Conservation (phyloP, 1,284 basidiomycete genomes). For the Sanghuangporus baumii region DNA sequence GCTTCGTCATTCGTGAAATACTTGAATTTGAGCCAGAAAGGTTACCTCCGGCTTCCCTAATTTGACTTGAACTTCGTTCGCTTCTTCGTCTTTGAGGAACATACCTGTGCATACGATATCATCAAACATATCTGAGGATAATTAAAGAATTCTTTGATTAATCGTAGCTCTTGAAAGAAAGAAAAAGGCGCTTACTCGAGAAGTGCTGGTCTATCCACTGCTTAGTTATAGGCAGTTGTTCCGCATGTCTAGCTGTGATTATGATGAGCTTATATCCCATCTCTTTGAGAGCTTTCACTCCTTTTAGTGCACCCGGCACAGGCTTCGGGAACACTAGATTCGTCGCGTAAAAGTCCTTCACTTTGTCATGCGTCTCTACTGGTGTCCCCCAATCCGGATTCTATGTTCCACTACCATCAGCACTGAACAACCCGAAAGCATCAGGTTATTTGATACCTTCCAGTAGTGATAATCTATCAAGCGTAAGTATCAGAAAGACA, state of each 20-base stretch:
- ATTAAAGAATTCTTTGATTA: neutral
- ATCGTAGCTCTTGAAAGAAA: neutral
- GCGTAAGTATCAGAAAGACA: neutral
- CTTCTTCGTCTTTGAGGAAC: constrained; percentile 42
- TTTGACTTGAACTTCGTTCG: constrained; percentile 49
- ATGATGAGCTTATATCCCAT: constrained; percentile 68
- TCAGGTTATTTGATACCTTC: constrained; percentile 38
- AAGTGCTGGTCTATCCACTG: constrained; percentile 64
- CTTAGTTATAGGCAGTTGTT: constrained; percentile 55
- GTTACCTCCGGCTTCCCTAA: constrained; percentile 64
- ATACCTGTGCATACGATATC: constrained; percentile 73
- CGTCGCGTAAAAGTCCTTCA: constrained; percentile 53
- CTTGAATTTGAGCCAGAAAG: neutral
- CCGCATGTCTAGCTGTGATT: constrained; percentile 65
- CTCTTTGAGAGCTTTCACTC: constrained; percentile 46
- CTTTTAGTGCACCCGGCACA: constrained; percentile 62
- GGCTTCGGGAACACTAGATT: constrained; percentile 49
- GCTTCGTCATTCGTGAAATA: neutral
- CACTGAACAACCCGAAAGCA: neutral
- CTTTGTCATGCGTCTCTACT: constrained; percentile 52
- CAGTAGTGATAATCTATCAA: constrained; percentile 58
- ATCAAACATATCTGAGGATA: constrained; percentile 47
- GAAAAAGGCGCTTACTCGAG: constrained; percentile 38
- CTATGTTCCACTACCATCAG: constrained; percentile 27
- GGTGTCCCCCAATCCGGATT: constrained; percentile 71